These are phyloP conservation scores for Cicer pinnatifidum DNA, from an alignment of 306 rosid species.

Conservation along the genomic window DNA sequence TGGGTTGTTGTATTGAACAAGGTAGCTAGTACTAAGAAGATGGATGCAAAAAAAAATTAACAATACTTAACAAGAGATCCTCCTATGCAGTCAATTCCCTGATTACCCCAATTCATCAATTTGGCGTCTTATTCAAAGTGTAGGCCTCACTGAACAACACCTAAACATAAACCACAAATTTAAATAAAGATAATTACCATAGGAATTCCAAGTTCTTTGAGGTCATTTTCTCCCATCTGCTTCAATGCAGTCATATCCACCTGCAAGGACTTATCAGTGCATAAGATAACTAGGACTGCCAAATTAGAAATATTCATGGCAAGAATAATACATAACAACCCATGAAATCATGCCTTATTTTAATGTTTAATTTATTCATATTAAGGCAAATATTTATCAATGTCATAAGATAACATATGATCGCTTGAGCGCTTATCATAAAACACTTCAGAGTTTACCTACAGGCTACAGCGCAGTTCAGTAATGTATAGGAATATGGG, in stretches of 20 bases:
- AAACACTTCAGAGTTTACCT: background rate
- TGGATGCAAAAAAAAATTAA: background rate
- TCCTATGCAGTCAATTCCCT: background rate
- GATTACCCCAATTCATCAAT: conserved; percentile 22
- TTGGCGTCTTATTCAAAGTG: conserved; percentile 4
- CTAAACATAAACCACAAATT: conserved; percentile 23
- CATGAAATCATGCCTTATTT: background rate
- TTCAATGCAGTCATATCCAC: conserved; percentile 92
- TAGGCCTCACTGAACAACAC: conserved; percentile 21
- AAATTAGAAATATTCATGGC: conserved; percentile 28
- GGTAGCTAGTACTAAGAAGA: conserved; percentile 2
- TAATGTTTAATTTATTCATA: background rate
- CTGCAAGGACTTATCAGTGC: conserved; percentile 47
- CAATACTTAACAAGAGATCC: conserved; percentile 23
- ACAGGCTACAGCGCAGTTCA: background rate
- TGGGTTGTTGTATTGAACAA: background rate
- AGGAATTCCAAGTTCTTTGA: conserved; percentile 96
- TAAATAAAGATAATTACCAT: conserved; percentile 63
- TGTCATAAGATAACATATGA: background rate
- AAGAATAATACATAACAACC: background rate
- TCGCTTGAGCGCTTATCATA: conserved; percentile 6
- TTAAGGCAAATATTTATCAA: background rate
- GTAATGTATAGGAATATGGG: background rate
- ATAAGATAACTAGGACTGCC: conserved; percentile 15
- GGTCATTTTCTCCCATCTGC: conserved; percentile 97